Evolutionary conservation across 2,329 filamentous ascomycete genomes (phyloP), one percentile per base, ranked within the genome.

Genomic region (Huntiella moniliformis): DNA sequence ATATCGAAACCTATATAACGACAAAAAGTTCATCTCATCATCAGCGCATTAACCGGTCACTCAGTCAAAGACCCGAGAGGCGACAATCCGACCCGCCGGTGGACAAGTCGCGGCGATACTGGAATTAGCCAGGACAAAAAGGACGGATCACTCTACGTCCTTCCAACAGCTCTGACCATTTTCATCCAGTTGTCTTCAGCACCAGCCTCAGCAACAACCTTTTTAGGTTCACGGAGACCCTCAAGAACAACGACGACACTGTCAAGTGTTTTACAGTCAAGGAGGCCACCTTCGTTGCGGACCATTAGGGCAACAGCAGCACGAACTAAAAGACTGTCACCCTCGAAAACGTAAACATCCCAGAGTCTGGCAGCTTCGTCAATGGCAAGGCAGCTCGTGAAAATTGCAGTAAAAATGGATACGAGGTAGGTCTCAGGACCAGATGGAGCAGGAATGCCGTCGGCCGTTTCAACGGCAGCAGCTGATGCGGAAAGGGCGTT

Each of bases 291-390:
- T 54, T 75, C 71, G 13, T 63, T 63, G 28, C 65, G 62, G 4
- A 72, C 53, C 15, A 91, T 59, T 13, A 82, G 64, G 0, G 79
- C 83, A 0, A 86, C 77, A 0, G 74, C 79, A 1, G 80, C 80
- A 0, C 82, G 66, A 5, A 88, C 71, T 0, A 87, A 63, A 1
- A 82, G 66, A 1, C 72, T 67, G 52, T 92, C 84, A 18, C 82
- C 82, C 56, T 92, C 84, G 52, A 92, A 85, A 3, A 82, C 75
- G 53, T 83, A 85, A 0, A 88, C 74, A 52, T 92, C 84, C 81
- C 82, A 88, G 10, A 91, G 61, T 2, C 84, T 66, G 1, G 76
- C 73, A 3, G 76, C 79, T 53, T 81, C 72, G 54, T 87, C 82
- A 12, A 86, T 67, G 5, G 71, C 70, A 3, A 84, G 61, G 35